Evolutionary conservation across 352 stramenopile species (phyloP), one percentile per base, ranked within the genome.

Genomic region (Phytophthora constricta): DNA sequence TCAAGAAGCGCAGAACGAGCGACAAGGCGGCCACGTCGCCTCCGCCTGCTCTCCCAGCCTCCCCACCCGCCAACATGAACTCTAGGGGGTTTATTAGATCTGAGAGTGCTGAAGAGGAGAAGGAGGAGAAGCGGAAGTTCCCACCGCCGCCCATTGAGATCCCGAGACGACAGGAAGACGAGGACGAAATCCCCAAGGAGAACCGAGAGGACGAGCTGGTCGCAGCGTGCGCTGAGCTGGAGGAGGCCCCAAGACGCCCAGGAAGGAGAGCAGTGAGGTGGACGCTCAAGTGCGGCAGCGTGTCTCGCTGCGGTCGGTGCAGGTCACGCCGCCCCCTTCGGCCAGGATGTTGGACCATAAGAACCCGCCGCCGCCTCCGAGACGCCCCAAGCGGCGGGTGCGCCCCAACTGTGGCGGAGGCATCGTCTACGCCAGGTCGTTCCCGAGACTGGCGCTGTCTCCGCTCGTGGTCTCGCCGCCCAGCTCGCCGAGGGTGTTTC

Each of bases 301-400:
- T 23, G 62, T 42, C 3, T 70, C 53, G 17, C 68, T 82, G 20
- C 64, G 77, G 9, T 66, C 75, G 28, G 65, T 80, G 5, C 83
- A 90, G 61, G 77, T 89, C 42, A 91, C 83, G 26, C 83, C 83
- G 20, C 83, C 83, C 13, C 83, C 83, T 25, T 91, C 83, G 1
- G 68, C 78, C 22, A 79, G 83, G 34, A 91, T 91, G 83, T 63
- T 89, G 25, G 81, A 91, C 58, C 68, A 79, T 42, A 74, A 76
- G 49, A 91, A 91, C 62, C 83, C 83, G n/a, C 83, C 83, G 10
- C 81, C 79, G 5, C 83, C 83, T 16, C 83, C 83, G 0, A 79
- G 73, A 42, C 47, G 70, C 25, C 68, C 75, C 1, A 77, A 74
- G 45, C 61, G 51, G 0, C 74, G 46, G 43, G 42, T 41, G 41